phyloP scores from a whole-genome alignment of 805 yeast genomes.

The Candida oleophila region DNA sequence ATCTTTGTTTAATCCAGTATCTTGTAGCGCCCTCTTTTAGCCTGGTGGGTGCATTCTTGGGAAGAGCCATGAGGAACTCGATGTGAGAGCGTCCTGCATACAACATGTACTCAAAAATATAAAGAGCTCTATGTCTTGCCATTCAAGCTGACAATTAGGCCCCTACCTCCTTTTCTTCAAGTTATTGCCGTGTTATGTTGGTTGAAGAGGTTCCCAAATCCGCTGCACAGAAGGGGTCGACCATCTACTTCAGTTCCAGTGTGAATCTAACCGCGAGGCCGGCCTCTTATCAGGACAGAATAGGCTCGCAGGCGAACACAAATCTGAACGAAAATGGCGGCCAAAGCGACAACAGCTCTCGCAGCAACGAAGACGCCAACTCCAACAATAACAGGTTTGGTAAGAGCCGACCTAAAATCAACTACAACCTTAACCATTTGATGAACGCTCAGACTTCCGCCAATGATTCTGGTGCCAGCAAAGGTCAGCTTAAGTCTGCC shows the following conservation, averaged over 20 bases:
- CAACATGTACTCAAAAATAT: no score
- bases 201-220: constrained; percentile 43
- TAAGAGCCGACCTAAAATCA: constrained; percentile 41
- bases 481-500: constrained; percentile 40
- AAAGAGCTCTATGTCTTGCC: no score
- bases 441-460: constrained; percentile 43
- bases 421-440: constrained; percentile 41
- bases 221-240: constrained; percentile 17
- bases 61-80: no score
- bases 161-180: no score
- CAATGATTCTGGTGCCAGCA: constrained; percentile 17
- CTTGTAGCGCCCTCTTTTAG: no score
- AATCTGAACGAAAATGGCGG: not conserved
- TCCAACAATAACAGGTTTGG: constrained; percentile 16
- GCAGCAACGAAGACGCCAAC: not conserved
- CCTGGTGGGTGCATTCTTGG: no score
- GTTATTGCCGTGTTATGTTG: constrained; percentile 37
- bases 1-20: no score
- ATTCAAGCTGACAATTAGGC: no score
- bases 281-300: constrained; percentile 12
- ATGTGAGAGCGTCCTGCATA: no score
- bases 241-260: constrained; percentile 22
- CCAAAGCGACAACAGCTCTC: not conserved
- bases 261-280: constrained; percentile 42
- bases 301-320: not conserved